Evolutionary conservation across 2,329 filamentous ascomycete species (phyloP).

Genomic region (Trichoderma atroviride): DNA sequence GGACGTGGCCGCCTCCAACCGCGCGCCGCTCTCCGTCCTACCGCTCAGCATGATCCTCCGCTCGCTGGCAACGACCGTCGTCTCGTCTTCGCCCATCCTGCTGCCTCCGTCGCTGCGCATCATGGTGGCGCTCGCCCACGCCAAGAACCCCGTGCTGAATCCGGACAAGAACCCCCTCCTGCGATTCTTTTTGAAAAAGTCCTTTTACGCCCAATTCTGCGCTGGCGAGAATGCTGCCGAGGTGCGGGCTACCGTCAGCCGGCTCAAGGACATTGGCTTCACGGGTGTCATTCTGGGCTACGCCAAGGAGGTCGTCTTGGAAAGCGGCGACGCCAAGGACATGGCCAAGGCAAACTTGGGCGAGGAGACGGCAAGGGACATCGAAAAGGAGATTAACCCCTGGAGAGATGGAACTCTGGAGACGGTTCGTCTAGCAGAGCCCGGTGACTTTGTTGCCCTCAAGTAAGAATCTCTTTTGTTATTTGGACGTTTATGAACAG

Average conservation of each 20-base stretch:
- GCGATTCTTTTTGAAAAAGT: slow-evolving; percentile 71
- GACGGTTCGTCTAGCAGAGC: slow-evolving; percentile 68
- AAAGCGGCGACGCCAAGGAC: slow-evolving; percentile 53
- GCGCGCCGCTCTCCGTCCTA: slow-evolving; percentile 64
- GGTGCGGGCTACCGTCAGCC: slow-evolving; percentile 64
- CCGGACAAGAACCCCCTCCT: slow-evolving; percentile 76
- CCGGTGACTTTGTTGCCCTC: slow-evolving; percentile 65
- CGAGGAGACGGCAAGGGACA: slow-evolving; percentile 51
- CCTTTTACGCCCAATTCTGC: slow-evolving; percentile 91
- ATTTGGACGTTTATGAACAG: not conserved
- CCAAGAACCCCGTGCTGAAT: slow-evolving; percentile 66
- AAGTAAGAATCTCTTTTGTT: slow-evolving; percentile 48
- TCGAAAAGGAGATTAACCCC: slow-evolving; percentile 63
- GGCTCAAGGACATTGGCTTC: slow-evolving; percentile 75
- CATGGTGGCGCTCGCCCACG: slow-evolving; percentile 71
- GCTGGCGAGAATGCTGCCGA: slow-evolving; percentile 74
- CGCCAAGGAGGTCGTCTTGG: slow-evolving; percentile 76
- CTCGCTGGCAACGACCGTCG: slow-evolving; percentile 67
- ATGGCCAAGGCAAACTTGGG: slow-evolving; percentile 50
- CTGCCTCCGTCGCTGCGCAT: slow-evolving; percentile 69
- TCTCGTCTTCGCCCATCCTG: slow-evolving; percentile 71
- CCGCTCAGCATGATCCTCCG: slow-evolving; percentile 68
- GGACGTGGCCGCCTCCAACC: slow-evolving; percentile 32
- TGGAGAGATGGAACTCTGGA: slow-evolving; percentile 77
- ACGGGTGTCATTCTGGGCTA: slow-evolving; percentile 84